Evolutionary conservation across 108 stramenopile genomes (phyloP).

Genomic region (Cyclotella distinguenda): DNA sequence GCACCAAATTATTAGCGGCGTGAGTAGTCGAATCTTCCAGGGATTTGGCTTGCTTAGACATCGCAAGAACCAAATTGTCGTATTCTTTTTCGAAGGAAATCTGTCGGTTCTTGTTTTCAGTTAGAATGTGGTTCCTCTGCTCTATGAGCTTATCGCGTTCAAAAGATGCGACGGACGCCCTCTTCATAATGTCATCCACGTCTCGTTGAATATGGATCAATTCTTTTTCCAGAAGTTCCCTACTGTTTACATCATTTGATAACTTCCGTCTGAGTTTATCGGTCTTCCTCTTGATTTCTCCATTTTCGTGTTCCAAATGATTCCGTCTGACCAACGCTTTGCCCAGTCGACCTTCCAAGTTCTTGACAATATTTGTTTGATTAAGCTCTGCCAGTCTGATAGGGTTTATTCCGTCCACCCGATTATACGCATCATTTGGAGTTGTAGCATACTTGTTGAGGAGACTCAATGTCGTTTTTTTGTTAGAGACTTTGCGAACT

Average conservation of each 20-base stretch:
- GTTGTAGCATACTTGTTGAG: conserved; percentile 60
- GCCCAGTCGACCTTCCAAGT: conserved; percentile 66
- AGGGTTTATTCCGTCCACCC: conserved; percentile 73
- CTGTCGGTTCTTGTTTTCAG: conserved; percentile 39
- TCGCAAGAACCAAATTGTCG: conserved; percentile 17
- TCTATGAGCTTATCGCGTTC: conserved; percentile 60
- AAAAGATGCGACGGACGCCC: conserved; percentile 47
- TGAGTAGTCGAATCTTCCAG: conserved; percentile 63
- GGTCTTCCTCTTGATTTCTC: conserved; percentile 56
- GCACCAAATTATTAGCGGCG: conserved; percentile 47
- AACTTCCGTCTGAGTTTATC: conserved; percentile 65
- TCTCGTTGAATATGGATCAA: conserved; percentile 47
- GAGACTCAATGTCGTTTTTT: conserved; percentile 59
- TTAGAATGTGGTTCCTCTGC: conserved; percentile 42
- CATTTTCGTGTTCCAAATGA: conserved; percentile 57
- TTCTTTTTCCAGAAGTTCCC: conserved; percentile 52
- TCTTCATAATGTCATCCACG: conserved; percentile 62
- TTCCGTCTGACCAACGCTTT: conserved; percentile 60
- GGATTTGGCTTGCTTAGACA: conserved; percentile 42
- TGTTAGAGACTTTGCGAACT: conserved; percentile 49
- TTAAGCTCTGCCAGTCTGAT: conserved; percentile 63
- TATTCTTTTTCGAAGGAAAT: conserved; percentile 41
- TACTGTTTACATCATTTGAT: conserved; percentile 51
- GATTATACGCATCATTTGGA: conserved; percentile 62
- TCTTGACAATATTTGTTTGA: conserved; percentile 64